These are phyloP conservation scores for Carex pumila DNA, from an alignment of 176 grass and related monocot species.

Conservation along the genomic window DNA sequence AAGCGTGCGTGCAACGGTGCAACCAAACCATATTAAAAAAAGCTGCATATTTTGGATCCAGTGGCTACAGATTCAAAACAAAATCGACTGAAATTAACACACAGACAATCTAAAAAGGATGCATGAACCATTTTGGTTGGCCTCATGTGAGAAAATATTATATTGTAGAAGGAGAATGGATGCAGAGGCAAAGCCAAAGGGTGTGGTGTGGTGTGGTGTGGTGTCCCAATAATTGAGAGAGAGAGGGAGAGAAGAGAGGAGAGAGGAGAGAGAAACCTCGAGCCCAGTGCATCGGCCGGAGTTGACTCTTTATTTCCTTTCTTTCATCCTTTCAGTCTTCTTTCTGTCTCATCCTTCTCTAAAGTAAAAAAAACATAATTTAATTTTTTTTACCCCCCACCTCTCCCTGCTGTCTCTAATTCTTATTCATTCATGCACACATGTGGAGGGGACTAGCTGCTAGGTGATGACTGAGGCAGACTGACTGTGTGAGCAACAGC, in stretches of 20 bases:
- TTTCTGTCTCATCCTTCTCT: slow-evolving; percentile 69
- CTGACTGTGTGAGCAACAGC: background rate
- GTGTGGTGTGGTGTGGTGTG: background rate
- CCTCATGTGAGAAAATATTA: slow-evolving; percentile 5
- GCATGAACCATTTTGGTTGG: background rate
- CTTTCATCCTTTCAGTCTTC: slow-evolving; percentile 72
- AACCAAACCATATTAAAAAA: background rate
- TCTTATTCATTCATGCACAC: slow-evolving; percentile 9
- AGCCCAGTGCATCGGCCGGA: slow-evolving; percentile 84
- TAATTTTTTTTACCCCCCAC: slow-evolving; percentile 7
- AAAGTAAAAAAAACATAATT: slow-evolving; percentile 36
- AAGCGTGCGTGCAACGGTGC: background rate
- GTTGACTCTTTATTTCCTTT: slow-evolving; percentile 81
- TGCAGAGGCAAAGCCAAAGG: slow-evolving; percentile 1
- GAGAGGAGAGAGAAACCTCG: slow-evolving; percentile 34
- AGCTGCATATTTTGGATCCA: background rate
- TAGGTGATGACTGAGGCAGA: background rate
- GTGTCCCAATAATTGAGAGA: slow-evolving; percentile 26
- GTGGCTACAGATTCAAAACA: background rate
- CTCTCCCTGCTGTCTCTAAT: background rate
- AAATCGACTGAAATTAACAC: background rate
- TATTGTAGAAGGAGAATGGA: background rate
- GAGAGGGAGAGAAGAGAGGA: background rate
- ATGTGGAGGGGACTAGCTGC: background rate
- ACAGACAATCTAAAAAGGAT: background rate